Evolutionary conservation across 2,329 filamentous ascomycete genomes (phyloP), one percentile per base, ranked within the genome.

Genomic region (Epichloe scottii): DNA sequence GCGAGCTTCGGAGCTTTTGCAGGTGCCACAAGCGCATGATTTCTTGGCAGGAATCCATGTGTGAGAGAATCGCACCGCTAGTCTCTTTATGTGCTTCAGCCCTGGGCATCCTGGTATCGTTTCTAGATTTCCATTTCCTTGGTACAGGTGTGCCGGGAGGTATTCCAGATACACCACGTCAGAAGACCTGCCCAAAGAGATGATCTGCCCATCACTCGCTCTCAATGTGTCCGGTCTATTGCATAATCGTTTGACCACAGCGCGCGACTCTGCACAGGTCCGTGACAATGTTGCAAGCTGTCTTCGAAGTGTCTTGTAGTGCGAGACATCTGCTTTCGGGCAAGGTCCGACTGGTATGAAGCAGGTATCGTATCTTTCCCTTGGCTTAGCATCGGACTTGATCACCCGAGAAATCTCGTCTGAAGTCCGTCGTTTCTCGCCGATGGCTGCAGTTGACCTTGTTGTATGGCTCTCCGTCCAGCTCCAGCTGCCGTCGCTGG

Each of bases 21-120:
- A 73, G 2, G 57, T 45, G 3, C 53, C 51, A 53, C 69, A 73
- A 11, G 63, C 54, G 21, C 53, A 51, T 1, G 53, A 43, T 3
- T 54, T 54, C 12, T 54, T 56, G 21, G 61, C 54, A n/a, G 63
- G 59, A 43, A 67, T 62, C 71, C 71, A 74, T 30, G 63, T 62
- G 46, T 69, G 66, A 45, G 65, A 68, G 54, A 70, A 74, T 10
- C 67, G 68, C 11, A 74, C 57, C 4, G 71, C 71, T 4, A 73
- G 60, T 19, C 65, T 66, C 14, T 66, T 65, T 40, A 74, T 62
- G 19, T 62, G 56, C 3, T 61, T 59, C 7, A 70, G 55, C 1
- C 56, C 60, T 7, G 57, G 46, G 38, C 66, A 69, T 11, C 54
- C 42, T 5, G 66, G 53, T 5, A 55, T 40, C 48, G 58, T 55